Conservation (phyloP, 2,329 filamentous ascomycete species). For the Trichoderma afroharzianum region DNA sequence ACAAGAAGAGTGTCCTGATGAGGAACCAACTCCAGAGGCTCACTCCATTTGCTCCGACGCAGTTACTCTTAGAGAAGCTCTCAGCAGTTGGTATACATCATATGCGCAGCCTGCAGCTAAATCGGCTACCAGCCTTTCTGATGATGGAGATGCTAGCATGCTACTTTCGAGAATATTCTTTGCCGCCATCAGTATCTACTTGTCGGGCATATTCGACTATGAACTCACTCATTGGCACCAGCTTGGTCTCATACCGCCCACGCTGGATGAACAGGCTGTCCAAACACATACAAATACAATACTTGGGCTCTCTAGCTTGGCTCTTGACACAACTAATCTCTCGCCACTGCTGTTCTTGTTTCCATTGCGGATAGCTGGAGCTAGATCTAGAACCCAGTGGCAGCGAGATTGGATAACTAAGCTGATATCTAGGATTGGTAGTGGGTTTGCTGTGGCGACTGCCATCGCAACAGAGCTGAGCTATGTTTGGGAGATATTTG, state of each 20-base stretch:
- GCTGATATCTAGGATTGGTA: slow-evolving; percentile 22
- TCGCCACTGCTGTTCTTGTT: slow-evolving; percentile 35
- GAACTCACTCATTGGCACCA: slow-evolving; percentile 30
- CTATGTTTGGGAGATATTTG: slow-evolving; percentile 22
- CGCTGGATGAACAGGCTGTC: slow-evolving; percentile 23
- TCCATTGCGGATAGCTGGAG: slow-evolving; percentile 34
- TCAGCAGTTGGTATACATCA: slow-evolving; percentile 19
- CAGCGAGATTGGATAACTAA: slow-evolving; percentile 25
- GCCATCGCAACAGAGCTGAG: slow-evolving; percentile 25
- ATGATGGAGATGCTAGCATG: slow-evolving; percentile 18
- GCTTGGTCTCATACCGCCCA: slow-evolving; percentile 24
- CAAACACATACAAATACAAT: slow-evolving; percentile 26
- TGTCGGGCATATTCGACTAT: slow-evolving; percentile 37
- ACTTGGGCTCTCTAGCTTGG: slow-evolving; percentile 18
- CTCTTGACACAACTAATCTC: slow-evolving; percentile 23
- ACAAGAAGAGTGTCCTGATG: background rate
- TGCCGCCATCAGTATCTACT: slow-evolving; percentile 35
- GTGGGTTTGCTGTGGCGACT: slow-evolving; percentile 27
- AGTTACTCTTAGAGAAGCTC: slow-evolving; percentile 9
- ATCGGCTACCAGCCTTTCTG: background rate
- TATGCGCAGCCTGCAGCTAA: slow-evolving; percentile 1
- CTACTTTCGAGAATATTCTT: slow-evolving; percentile 26
- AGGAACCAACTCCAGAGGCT: background rate
- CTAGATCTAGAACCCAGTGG: slow-evolving; percentile 24
- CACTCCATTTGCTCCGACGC: slow-evolving; percentile 1